Evolutionary conservation across 1,284 basidiomycete genomes (phyloP).

Genomic region (Trametes hirsuta): DNA sequence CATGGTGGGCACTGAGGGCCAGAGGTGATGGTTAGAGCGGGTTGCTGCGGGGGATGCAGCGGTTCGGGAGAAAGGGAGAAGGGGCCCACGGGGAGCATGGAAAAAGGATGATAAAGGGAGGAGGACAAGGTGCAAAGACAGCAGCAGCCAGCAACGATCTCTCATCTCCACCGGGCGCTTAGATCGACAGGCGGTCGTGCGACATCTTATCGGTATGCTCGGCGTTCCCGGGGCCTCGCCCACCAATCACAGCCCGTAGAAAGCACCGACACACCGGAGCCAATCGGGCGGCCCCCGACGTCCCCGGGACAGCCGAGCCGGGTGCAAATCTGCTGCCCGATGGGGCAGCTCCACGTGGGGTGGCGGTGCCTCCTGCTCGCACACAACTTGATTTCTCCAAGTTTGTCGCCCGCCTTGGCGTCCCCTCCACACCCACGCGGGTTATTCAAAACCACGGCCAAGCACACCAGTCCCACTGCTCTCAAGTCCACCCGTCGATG

Average conservation of each 20-base stretch:
- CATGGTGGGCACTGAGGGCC: conserved; percentile 1
- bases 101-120: conserved; percentile 23
- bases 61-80: conserved; percentile 10
- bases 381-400: background rate
- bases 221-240: conserved; percentile 12
- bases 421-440: background rate
- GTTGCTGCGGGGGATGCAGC: conserved; percentile 10
- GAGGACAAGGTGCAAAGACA: background rate
- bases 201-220: conserved; percentile 11
- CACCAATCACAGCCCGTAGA: conserved; percentile 10
- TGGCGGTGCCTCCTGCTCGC: conserved; percentile 1
- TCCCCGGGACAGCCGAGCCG: conserved; percentile 9
- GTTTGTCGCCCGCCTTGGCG: background rate
- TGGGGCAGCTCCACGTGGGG: conserved; percentile 1
- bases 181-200: conserved; percentile 7
- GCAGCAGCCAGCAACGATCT: conserved; percentile 5
- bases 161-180: background rate
- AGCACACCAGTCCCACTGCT: too few relatives aligned
- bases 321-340: conserved; percentile 4
- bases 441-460: background rate
- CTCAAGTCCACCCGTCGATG: too few relatives aligned
- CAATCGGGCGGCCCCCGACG: conserved; percentile 19
- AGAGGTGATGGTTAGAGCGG: background rate
- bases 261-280: background rate
- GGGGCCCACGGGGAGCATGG: conserved; percentile 10